Evolutionary conservation across 768 basidiomycete species (phyloP), one percentile per base, ranked within the genome.

Genomic region (Fomitopsis pulvina): DNA sequence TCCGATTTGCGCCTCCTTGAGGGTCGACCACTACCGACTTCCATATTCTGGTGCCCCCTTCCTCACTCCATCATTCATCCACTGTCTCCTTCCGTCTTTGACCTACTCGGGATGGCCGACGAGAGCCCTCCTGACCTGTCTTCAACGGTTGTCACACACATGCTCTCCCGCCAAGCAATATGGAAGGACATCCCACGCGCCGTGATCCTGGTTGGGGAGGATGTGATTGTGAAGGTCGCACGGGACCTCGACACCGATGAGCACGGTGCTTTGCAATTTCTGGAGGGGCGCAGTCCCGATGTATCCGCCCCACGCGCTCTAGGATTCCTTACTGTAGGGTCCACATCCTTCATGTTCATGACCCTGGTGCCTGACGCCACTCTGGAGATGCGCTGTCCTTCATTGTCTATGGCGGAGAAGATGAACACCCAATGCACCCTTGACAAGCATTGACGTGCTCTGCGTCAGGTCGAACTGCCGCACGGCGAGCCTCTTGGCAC

Each of bases 361-460:
- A 46, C 49, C 24, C 14, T 48, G n/a, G 24, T 59, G 14, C 50
- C 57, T 8, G 57, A 57, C 32, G 32, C 14, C n/a, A 52, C 57
- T 14, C 39, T 57, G 49, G 57, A 59, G 26, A 45, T 18, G 12
- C 49, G 55, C 4, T 57, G 57, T 57, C 41, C 46, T 18, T 34
- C 46, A n/a, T 41, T 54, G 27, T 39, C 45, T 14, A 24, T 29
- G 20, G 27, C 41, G 18, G 27, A 18, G 29, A 57, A 59, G 47
- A 20, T 30, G 24, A 16, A 20, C 24, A 50, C 55, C 38, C 46
- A 42, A 14, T n/a, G 25, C 20, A 2, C 10, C 3, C 41, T 57
- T 25, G 38, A 57, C 20, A 11, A 52, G 20, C 34, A 30, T 4
- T n/a, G 52, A 3, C 4, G 12, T 12, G 16, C 6, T 26, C 27